Percentiles rank a stretch among this genome's conserved stretches.
phyloP scores from a whole-genome alignment of 345 rosid genomes.

The Pseudoturritis turrita region DNA sequence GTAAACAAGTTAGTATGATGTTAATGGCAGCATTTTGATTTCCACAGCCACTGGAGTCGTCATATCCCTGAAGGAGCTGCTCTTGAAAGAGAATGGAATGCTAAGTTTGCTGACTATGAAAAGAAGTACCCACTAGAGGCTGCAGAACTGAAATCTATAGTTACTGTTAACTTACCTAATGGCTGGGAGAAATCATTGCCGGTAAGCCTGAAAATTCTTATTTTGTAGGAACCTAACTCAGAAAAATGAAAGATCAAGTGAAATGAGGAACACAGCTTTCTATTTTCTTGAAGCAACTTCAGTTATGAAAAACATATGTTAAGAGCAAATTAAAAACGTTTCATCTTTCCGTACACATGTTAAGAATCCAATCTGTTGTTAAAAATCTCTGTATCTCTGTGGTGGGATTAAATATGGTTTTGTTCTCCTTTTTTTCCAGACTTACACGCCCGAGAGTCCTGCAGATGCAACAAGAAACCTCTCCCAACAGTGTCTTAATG shows the following conservation, averaged over 20 bases:
- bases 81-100: slow-evolving; percentile 78
- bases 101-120: slow-evolving; percentile 75
- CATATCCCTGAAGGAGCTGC: slow-evolving; percentile 58
- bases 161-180: slow-evolving; percentile 62
- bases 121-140: slow-evolving; percentile 79
- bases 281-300: not conserved
- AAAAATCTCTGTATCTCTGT: not conserved
- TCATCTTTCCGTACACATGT: not conserved
- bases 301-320: not conserved
- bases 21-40: not conserved
- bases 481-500: slow-evolving; percentile 73
- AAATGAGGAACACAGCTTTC: not conserved
- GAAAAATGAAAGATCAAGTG: not conserved
- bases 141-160: slow-evolving; percentile 65
- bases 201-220: slow-evolving; percentile 33
- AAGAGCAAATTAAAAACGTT: not conserved
- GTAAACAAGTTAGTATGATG: not conserved
- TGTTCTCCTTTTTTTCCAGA: slow-evolving; percentile 36
- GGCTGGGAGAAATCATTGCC: slow-evolving; percentile 89
- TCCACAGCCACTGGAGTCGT: slow-evolving; percentile 83
- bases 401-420: not conserved
- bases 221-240: not conserved
- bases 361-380: not conserved
- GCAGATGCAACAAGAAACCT: slow-evolving; percentile 88
- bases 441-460: slow-evolving; percentile 68